Evolutionary conservation across 2,329 filamentous ascomycete genomes (phyloP).

Genomic region (Cladophialophora chaetospira): DNA sequence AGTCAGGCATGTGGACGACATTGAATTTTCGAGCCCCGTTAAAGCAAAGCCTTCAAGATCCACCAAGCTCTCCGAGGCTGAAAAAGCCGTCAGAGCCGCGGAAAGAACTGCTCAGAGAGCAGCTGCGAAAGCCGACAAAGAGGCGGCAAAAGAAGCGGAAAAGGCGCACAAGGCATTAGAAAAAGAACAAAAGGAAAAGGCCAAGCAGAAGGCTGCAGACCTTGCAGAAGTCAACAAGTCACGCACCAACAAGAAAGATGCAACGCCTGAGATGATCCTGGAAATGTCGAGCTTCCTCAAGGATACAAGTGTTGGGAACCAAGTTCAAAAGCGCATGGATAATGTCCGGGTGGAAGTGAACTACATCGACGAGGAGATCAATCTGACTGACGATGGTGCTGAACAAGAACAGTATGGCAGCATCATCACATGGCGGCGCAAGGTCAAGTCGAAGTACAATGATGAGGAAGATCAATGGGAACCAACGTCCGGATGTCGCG

Average conservation of each 20-base stretch:
- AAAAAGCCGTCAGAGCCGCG: slow-evolving; percentile 37
- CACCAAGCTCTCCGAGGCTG: neutral
- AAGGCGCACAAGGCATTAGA: slow-evolving; percentile 51
- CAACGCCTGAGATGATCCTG: slow-evolving; percentile 75
- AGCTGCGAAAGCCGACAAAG: slow-evolving; percentile 48
- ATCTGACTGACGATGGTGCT: slow-evolving; percentile 41
- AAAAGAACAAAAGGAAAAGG: slow-evolving; percentile 59
- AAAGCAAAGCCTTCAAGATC: slow-evolving; percentile 27
- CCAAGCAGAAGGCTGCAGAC: slow-evolving; percentile 67
- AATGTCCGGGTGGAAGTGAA: slow-evolving; percentile 45
- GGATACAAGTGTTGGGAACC: slow-evolving; percentile 46
- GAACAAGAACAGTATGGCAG: slow-evolving; percentile 37
- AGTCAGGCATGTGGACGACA: slow-evolving; percentile 23
- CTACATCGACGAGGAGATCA: slow-evolving; percentile 35
- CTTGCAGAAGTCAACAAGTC: slow-evolving; percentile 73
- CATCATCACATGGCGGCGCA: slow-evolving; percentile 69
- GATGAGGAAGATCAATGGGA: slow-evolving; percentile 65
- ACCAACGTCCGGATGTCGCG: slow-evolving; percentile 51
- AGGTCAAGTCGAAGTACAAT: slow-evolving; percentile 65
- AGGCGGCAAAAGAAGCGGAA: slow-evolving; percentile 58
- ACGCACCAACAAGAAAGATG: slow-evolving; percentile 71
- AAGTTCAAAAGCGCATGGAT: slow-evolving; percentile 47
- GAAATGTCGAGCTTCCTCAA: slow-evolving; percentile 64
- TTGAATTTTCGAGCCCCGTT: slow-evolving; percentile 45
- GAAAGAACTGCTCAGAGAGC: slow-evolving; percentile 46